A percentile compares a stretch with the other conserved stretches of the same genome.
Evolutionary conservation across 495 filamentous ascomycete genomes (phyloP).

Genomic region (Ascobolus immersus): DNA sequence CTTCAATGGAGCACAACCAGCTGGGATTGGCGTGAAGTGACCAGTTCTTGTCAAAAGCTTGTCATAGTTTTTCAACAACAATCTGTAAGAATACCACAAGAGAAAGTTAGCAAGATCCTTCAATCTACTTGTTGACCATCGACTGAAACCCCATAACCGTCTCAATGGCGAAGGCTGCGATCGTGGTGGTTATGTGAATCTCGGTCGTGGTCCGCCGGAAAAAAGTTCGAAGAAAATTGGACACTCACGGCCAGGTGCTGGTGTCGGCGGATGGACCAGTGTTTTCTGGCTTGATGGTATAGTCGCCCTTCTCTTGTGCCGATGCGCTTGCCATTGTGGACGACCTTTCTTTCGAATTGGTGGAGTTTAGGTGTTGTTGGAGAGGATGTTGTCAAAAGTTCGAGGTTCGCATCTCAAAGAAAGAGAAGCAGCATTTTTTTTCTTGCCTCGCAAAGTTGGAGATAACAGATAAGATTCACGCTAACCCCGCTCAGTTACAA

Average conservation of each 20-base stretch:
- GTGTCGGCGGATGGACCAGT: constrained; percentile 44
- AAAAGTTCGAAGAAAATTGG: constrained; percentile 3
- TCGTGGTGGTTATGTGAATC: too few relatives aligned
- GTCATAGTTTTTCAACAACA: constrained; percentile 79
- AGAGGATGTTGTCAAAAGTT: too few relatives aligned
- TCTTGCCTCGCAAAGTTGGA: too few relatives aligned
- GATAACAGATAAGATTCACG: too few relatives aligned
- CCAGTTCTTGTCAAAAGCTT: constrained; percentile 65
- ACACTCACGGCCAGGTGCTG: constrained; percentile 42
- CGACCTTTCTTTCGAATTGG: too few relatives aligned
- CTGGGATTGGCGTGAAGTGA: constrained; percentile 83
- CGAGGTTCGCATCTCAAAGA: too few relatives aligned
- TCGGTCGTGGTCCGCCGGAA: too few relatives aligned
- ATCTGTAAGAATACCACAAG: constrained; percentile 10
- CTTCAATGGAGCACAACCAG: constrained; percentile 59
- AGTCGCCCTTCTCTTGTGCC: constrained; percentile 42
- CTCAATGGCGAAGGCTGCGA: too few relatives aligned
- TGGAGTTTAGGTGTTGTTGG: too few relatives aligned
- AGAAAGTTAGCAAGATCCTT: neutral
- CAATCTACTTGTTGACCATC: neutral
- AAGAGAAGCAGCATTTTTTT: too few relatives aligned
- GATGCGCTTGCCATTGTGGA: constrained; percentile 28
- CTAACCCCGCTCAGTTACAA: too few relatives aligned
- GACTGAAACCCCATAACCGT: too few relatives aligned
- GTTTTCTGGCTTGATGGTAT: constrained; percentile 68